A percentile compares a stretch with the other conserved stretches of the same genome.
Conservation (phyloP, 805 yeast genomes). For the Candida krabiensis region DNA sequence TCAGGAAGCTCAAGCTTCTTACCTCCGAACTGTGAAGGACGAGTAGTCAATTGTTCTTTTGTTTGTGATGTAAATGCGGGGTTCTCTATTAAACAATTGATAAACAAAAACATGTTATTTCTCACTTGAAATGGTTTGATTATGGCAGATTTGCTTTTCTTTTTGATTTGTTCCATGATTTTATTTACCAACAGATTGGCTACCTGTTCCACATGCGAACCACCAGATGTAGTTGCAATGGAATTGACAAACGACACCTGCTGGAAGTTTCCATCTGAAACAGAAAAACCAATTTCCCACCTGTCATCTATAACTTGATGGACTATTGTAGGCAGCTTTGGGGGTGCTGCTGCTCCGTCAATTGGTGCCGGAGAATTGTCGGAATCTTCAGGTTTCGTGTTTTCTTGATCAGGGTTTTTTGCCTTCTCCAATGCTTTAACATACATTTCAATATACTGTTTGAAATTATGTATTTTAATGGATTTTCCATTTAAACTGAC, state of each 20-base stretch:
- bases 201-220: conserved; percentile 87
- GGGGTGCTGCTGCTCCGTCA: conserved; percentile 23
- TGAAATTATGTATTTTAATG: conserved; percentile 72
- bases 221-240: conserved; percentile 96
- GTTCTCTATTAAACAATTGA: conserved; percentile 90
- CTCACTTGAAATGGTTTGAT: conserved; percentile 87
- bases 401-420: conserved; percentile 33
- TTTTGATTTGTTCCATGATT: conserved; percentile 70
- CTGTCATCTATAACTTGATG: conserved; percentile 80
- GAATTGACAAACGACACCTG: conserved; percentile 97
- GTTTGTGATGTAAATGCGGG: conserved; percentile 98
- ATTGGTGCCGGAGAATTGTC: conserved; percentile 10
- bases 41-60: conserved; percentile 90
- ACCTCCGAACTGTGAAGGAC: conserved; percentile 87
- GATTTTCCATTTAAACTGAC: conserved; percentile 76
- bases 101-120: conserved; percentile 84
- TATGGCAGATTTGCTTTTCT: conserved; percentile 60
- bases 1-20: conserved; percentile 72
- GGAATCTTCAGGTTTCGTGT: conserved; percentile 14
- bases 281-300: conserved; percentile 96
- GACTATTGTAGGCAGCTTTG: conserved; percentile 57
- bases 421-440: conserved; percentile 69
- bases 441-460: conserved; percentile 85
- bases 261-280: conserved; percentile 84
- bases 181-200: conserved; percentile 82